Base-by-base conservation (phyloP, 768 basidiomycete species). In the Holtermanniella nyarrowii region DNA sequence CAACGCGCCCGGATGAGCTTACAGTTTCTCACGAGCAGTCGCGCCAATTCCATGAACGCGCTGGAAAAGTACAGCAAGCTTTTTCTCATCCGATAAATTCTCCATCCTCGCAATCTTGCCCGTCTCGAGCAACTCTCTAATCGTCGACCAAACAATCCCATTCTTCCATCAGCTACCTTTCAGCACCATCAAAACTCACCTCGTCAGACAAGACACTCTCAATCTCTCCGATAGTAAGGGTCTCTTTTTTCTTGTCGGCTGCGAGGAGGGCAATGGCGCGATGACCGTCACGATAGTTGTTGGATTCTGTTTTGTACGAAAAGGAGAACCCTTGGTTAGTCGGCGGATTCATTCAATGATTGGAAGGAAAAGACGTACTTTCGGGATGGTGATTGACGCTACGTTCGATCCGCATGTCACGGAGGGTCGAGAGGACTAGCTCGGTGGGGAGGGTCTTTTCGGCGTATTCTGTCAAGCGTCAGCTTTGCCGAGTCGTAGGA, bases 91-190 rank as follows among this genome's bases (percentile, higher is more conserved):
- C 16, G 49, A 49, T 3, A 67, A 42, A 4, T 23, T 42, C 22
- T 59, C 60, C 5, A 69, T 27, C 42, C 61, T 57, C 18, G 61
- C 53, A 3, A 59, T 53, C 10, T 62, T 51, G 3, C 65, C 68
- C 22, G 39, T 41, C n/a, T 55, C 49, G 21, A 65, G 46, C 21
- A 68, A 46, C 14, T 64, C 48, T 13, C 48, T 26, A 27, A 70
- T 62, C 26, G 62, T 24, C 37, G 62, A 49, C 66, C 69, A 70
- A 2, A 61, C 51, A 10, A 68, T 61, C 4, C 62, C 59, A 52
- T 70, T 66, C 65, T 70, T 51, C 20, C 5, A 42, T 13, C 3
- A 47, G 4, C 12, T 23, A 43, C 14, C n/a, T 11, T 25, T 23
- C 43, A 20, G 42, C 42, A 25, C 4, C 27, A 21, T 26, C 22